phyloP scores from a whole-genome alignment of 768 basidiomycete genomes.

The Podaxis mareebaensis region DNA sequence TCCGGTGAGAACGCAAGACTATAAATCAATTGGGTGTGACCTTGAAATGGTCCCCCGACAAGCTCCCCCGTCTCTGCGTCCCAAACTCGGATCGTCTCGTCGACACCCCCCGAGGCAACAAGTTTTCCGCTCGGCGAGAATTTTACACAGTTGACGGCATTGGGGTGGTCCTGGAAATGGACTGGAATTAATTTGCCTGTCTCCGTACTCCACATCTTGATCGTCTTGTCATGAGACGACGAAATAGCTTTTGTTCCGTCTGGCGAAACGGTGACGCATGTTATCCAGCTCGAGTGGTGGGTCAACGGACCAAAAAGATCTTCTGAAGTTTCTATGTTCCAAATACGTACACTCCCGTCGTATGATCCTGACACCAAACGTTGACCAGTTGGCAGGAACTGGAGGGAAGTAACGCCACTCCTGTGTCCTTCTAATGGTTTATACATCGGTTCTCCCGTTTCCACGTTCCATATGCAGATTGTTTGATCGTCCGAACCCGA shows the following conservation, averaged over 20 bases:
- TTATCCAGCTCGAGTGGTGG: slow-evolving; percentile 4
- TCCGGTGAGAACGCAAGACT: slow-evolving; percentile 30
- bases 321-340: slow-evolving; percentile 12
- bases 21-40: slow-evolving; percentile 36
- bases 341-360: slow-evolving; percentile 5
- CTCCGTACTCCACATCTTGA: slow-evolving; percentile 21
- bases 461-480: slow-evolving; percentile 17
- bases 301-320: not conserved
- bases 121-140: slow-evolving; percentile 22
- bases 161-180: slow-evolving; percentile 22
- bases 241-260: slow-evolving; percentile 20
- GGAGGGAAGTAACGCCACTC: not conserved
- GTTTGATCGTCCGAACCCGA: slow-evolving; percentile 22
- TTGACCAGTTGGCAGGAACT: not conserved
- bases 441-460: slow-evolving; percentile 4
- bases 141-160: slow-evolving; percentile 19
- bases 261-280: slow-evolving; percentile 10
- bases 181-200: slow-evolving; percentile 16
- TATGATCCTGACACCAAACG: not conserved
- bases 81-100: slow-evolving; percentile 25
- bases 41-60: slow-evolving; percentile 23
- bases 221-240: slow-evolving; percentile 20
- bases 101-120: slow-evolving; percentile 16
- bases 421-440: not conserved
- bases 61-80: slow-evolving; percentile 20